A percentile compares a stretch with the other conserved stretches of the same genome.
These are phyloP conservation scores for Moesziomyces globuligerus DNA, from an alignment of 1,284 basidiomycete genomes.

Conservation along the genomic window DNA sequence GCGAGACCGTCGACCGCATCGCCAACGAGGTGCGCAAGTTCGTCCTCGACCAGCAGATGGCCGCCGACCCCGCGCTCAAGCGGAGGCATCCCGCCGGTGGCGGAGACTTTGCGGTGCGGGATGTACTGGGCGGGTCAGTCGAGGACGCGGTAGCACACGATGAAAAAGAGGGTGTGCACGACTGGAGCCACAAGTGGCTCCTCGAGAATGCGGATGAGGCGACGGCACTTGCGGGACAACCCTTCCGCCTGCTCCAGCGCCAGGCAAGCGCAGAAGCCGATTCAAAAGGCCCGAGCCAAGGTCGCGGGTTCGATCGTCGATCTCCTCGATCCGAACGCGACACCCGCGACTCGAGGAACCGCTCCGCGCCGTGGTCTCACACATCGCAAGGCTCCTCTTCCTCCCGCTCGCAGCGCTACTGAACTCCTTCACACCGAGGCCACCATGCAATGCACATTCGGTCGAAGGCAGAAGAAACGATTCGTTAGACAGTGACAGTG, in stretches of 20 bases:
- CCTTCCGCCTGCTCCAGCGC: constrained; percentile 14
- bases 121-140: neutral
- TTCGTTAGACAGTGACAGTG: neutral
- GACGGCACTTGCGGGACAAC: constrained; percentile 16
- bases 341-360: too few species aligned
- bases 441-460: neutral
- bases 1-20: constrained; percentile 47
- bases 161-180: neutral
- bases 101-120: neutral
- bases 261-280: neutral
- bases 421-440: too few species aligned
- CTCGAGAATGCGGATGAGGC: constrained; percentile 27
- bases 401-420: too few species aligned
- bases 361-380: too few species aligned
- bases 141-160: neutral
- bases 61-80: neutral
- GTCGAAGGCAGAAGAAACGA: neutral
- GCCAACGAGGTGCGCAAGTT: constrained; percentile 33
- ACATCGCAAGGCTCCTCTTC: too few species aligned
- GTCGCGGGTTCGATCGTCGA: neutral
- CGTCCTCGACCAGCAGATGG: constrained; percentile 33
- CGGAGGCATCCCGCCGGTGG: neutral
- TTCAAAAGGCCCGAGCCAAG: neutral
- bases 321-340: neutral
- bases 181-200: constrained; percentile 31